Evolutionary conservation across 495 filamentous ascomycete genomes (phyloP).

Genomic region (Amphirosellinia nigrospora): DNA sequence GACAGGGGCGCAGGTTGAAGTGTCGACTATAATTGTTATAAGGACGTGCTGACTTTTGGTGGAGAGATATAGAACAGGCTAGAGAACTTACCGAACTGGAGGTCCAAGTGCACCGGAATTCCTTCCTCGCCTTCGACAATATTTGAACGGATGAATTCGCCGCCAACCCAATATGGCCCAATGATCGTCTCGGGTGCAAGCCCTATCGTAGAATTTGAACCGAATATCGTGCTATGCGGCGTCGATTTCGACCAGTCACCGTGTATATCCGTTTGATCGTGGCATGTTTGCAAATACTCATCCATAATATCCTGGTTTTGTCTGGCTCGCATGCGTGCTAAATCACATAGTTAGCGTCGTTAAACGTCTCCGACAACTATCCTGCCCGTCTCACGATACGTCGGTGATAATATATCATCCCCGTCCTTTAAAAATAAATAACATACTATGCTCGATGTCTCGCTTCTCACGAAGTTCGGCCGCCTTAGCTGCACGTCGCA

Average conservation of each 20-base stretch:
- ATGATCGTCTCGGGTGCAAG: conserved; percentile 37
- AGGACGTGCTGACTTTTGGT: too few relatives aligned
- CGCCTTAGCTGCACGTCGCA: conserved; percentile 39
- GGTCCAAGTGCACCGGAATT: conserved; percentile 58
- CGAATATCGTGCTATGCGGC: conserved; percentile 51
- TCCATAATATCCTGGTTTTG: conserved; percentile 23
- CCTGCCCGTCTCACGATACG: neutral
- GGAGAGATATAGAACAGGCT: neutral
- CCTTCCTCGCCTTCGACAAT: conserved; percentile 55
- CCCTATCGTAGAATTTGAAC: conserved; percentile 29
- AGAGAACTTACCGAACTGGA: conserved; percentile 49
- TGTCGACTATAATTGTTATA: conserved; percentile 44
- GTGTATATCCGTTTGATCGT: conserved; percentile 29
- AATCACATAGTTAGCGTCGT: neutral
- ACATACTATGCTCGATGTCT: conserved; percentile 49
- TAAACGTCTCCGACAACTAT: neutral
- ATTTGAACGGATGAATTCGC: conserved; percentile 51
- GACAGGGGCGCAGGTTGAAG: conserved; percentile 56
- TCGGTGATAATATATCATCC: neutral
- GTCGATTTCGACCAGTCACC: conserved; percentile 41
- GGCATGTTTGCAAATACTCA: conserved; percentile 24
- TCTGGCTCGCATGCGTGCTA: conserved; percentile 28
- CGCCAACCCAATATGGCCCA: conserved; percentile 38
- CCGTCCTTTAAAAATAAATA: conserved; percentile 10
- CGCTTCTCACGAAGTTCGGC: conserved; percentile 52